A percentile compares a stretch with the other conserved stretches of the same genome.
Conservation (phyloP, 2,329 filamentous ascomycete species). For the Beauveria pseudobassiana region DNA sequence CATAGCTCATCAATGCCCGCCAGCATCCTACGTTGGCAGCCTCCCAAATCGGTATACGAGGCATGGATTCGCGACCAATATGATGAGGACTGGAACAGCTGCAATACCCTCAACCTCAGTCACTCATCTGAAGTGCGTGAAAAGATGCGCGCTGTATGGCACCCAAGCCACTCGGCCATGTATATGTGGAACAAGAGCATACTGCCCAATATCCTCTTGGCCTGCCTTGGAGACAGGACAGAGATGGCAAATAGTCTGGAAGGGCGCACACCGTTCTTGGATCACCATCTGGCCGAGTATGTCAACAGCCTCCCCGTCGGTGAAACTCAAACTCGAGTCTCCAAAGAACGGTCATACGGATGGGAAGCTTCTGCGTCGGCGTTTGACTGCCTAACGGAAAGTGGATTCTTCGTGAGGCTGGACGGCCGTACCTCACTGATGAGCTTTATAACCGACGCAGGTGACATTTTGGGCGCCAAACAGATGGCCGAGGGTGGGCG, state of each 20-base stretch:
- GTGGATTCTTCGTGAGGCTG: constrained; percentile 43
- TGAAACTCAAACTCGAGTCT: constrained; percentile 18
- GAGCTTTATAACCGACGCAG: constrained; percentile 42
- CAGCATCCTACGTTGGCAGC: neutral
- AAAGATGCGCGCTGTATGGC: constrained; percentile 21
- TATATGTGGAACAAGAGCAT: constrained; percentile 20
- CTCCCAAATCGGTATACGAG: neutral
- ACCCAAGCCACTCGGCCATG: constrained; percentile 21
- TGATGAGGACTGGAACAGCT: neutral
- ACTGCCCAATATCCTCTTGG: constrained; percentile 23
- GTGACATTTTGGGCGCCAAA: constrained; percentile 39
- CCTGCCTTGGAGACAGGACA: constrained; percentile 25
- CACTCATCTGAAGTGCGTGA: constrained; percentile 14
- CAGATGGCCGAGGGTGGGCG: constrained; percentile 34
- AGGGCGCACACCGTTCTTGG: constrained; percentile 27
- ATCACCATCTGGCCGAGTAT: constrained; percentile 25
- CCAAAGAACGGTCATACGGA: too few species aligned
- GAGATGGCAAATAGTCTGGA: constrained; percentile 31
- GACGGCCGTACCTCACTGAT: constrained; percentile 40
- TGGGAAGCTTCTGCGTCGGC: constrained; percentile 14
- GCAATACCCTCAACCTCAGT: constrained; percentile 9
- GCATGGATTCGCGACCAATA: neutral
- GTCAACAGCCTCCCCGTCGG: constrained; percentile 23
- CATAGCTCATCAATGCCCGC: neutral
- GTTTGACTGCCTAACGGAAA: constrained; percentile 31